Evolutionary conservation across 495 filamentous ascomycete species (phyloP).

Genomic region (Astrocystis sublimbata): DNA sequence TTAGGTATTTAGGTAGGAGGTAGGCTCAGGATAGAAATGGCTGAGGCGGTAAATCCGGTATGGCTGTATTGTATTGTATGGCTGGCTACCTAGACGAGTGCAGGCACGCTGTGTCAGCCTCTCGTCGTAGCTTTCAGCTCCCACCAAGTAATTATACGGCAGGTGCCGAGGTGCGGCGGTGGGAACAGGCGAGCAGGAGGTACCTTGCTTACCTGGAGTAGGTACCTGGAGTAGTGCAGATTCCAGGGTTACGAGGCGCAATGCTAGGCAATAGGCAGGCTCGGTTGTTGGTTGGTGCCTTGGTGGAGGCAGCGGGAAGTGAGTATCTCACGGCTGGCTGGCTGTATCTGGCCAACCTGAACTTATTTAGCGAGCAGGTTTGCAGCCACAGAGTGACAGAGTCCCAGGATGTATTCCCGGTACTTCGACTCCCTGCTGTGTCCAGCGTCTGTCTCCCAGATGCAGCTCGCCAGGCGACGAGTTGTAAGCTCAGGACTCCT

Average conservation of each 20-base stretch:
- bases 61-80: no score
- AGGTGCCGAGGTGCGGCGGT: no score
- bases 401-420: background rate
- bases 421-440: slow-evolving; percentile 1
- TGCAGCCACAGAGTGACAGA: background rate
- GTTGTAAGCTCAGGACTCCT: slow-evolving; percentile 7
- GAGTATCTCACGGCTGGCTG: background rate
- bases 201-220: no score
- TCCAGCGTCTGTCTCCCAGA: slow-evolving; percentile 13
- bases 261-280: background rate
- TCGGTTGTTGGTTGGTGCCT: background rate
- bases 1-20: no score
- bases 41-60: slow-evolving; percentile 12
- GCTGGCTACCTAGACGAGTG: slow-evolving; percentile 10
- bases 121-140: background rate
- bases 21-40: background rate
- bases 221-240: background rate
- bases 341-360: slow-evolving; percentile 8
- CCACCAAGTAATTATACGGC: background rate
- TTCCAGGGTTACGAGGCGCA: background rate
- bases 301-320: slow-evolving; percentile 5
- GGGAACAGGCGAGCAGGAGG: no score
- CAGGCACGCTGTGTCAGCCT: slow-evolving; percentile 14
- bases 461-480: no score
- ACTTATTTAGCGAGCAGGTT: slow-evolving; percentile 6